Conservation (phyloP, 352 stramenopile species). For the Pythium myriotylum region DNA sequence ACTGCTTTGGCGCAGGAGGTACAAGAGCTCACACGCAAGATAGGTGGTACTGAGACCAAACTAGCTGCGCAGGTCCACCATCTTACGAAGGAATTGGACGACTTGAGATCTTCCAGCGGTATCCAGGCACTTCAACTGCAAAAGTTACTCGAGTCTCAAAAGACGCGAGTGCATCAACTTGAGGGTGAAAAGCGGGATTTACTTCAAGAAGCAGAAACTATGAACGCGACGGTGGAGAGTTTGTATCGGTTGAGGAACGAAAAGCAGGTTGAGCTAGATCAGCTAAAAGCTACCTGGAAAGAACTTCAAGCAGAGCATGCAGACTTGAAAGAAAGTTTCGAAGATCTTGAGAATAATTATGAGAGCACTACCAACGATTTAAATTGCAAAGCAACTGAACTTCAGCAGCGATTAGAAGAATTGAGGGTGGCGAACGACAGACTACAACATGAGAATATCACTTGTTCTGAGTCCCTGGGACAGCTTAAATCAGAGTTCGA, state of each 20-base stretch:
- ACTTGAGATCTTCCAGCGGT: slow-evolving; percentile 30
- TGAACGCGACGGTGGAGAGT: slow-evolving; percentile 57
- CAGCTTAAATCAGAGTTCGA: slow-evolving; percentile 36
- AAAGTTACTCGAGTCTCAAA: slow-evolving; percentile 53
- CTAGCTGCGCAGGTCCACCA: slow-evolving; percentile 46
- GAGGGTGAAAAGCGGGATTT: slow-evolving; percentile 71
- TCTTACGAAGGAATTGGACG: slow-evolving; percentile 53
- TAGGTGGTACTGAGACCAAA: slow-evolving; percentile 43
- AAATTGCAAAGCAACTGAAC: slow-evolving; percentile 30
- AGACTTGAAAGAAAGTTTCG: slow-evolving; percentile 62
- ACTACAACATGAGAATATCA: slow-evolving; percentile 28
- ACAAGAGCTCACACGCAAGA: slow-evolving; percentile 44
- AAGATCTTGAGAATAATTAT: slow-evolving; percentile 43
- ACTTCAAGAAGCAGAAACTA: slow-evolving; percentile 59
- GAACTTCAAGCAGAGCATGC: slow-evolving; percentile 52
- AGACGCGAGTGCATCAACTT: slow-evolving; percentile 42
- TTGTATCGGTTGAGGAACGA: slow-evolving; percentile 56
- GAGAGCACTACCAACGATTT: slow-evolving; percentile 41
- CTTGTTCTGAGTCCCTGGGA: slow-evolving; percentile 14
- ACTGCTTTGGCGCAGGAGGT: slow-evolving; percentile 55
- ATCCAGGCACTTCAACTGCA: slow-evolving; percentile 69
- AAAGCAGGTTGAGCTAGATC: slow-evolving; percentile 63
- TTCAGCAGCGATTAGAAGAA: slow-evolving; percentile 37
- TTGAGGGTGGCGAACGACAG: slow-evolving; percentile 9
- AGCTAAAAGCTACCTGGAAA: slow-evolving; percentile 45